A percentile compares a stretch with the other conserved stretches of the same genome.
These are phyloP conservation scores for Fraxinus cuspidata DNA, from an alignment of 257 asterid species.

Conservation along the genomic window DNA sequence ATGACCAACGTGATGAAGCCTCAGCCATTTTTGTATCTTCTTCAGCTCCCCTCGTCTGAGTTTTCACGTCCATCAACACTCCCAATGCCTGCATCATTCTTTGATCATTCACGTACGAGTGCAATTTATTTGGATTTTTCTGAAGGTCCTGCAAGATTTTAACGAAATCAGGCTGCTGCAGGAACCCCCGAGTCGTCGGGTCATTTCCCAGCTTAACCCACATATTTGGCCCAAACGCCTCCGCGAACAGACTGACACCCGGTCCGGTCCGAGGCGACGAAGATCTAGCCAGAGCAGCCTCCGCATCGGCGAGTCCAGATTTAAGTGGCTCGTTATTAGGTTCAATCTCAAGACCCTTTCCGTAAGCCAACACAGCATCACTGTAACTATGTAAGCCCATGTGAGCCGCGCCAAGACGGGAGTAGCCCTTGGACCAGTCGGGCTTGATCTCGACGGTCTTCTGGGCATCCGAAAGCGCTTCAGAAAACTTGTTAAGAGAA, in stretches of 20 bases:
- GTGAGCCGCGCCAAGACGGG: conserved; percentile 56
- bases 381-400: conserved; percentile 36
- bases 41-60: conserved; percentile 53
- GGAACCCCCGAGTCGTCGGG: conserved; percentile 57
- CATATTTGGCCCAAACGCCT: conserved; percentile 93
- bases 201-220: conserved; percentile 77
- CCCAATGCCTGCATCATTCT: conserved; percentile 88
- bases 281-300: conserved; percentile 50
- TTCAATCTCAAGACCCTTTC: conserved; percentile 73
- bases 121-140: conserved; percentile 66
- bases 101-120: conserved; percentile 68
- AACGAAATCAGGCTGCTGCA: conserved; percentile 82
- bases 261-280: conserved; percentile 34
- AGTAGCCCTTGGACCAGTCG: conserved; percentile 51
- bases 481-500: conserved; percentile 37
- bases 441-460: conserved; percentile 50
- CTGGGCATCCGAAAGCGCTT: conserved; percentile 48
- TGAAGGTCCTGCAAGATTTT: conserved; percentile 86
- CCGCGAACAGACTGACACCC: conserved; percentile 62
- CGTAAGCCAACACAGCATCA: conserved; percentile 45
- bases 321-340: conserved; percentile 82
- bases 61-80: conserved; percentile 60
- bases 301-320: conserved; percentile 82
- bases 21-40: conserved; percentile 42
- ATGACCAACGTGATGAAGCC: conserved; percentile 22